phyloP scores from a whole-genome alignment of 2,329 filamentous ascomycete genomes.

The Cercospora sp. region DNA sequence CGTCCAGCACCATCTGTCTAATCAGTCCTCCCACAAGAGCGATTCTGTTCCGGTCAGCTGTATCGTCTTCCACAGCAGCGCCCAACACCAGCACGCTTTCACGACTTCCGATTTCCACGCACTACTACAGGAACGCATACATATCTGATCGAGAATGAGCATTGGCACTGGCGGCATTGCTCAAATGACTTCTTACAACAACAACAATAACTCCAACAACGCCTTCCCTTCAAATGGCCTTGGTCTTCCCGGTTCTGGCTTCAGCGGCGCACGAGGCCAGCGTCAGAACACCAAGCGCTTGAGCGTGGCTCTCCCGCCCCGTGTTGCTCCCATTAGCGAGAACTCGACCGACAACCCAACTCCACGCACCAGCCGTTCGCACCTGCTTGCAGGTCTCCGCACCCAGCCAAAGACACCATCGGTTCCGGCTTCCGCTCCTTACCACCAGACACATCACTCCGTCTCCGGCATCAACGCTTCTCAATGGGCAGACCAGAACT shows the following conservation, averaged over 20 bases:
- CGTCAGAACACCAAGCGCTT: conserved; percentile 83
- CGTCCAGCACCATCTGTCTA: conserved; percentile 22
- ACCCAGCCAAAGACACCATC: conserved; percentile 87
- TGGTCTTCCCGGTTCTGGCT: conserved; percentile 73
- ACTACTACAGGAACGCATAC: conserved; percentile 21
- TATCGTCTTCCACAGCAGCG: neutral
- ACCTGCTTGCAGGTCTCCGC: conserved; percentile 87
- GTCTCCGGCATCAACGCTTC: conserved; percentile 49
- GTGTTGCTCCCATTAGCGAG: conserved; percentile 66
- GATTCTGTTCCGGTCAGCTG: conserved; percentile 16
- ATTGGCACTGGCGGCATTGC: conserved; percentile 98
- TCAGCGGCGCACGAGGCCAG: conserved; percentile 76
- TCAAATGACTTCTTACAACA: conserved; percentile 89
- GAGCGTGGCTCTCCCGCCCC: conserved; percentile 71
- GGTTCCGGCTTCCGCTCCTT: conserved; percentile 65
- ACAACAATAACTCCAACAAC: conserved; percentile 30
- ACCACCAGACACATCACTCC: conserved; percentile 56
- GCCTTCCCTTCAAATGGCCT: conserved; percentile 68
- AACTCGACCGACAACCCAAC: conserved; percentile 71
- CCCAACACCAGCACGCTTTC: conserved; percentile 23
- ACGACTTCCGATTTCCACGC: conserved; percentile 28
- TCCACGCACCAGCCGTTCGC: conserved; percentile 90
- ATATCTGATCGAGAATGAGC: conserved; percentile 43
- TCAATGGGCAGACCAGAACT: conserved; percentile 48
- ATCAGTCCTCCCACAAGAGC: conserved; percentile 27